Base-by-base conservation (phyloP, 1,284 basidiomycete species). In the Athelia psychrophila region DNA sequence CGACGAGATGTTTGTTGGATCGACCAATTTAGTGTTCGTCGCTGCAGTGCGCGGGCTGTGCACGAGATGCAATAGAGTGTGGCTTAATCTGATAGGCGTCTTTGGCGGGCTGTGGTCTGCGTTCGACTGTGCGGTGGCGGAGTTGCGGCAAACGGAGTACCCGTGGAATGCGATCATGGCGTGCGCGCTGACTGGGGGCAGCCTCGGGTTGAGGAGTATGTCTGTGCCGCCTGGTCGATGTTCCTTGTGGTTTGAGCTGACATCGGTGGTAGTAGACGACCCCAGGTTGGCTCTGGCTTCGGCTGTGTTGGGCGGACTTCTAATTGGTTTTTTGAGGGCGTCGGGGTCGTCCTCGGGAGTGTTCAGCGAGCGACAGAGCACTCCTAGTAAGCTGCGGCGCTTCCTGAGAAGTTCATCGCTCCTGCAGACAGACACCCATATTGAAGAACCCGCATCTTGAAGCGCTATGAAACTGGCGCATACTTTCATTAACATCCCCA, bases 131-230 rank as follows among this genome's bases (percentile, higher is more conserved):
- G 93, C 94, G 1, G 91, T 99, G 58, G 98, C 98, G 73, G 95
- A 95, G 9, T 92, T 86, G 77, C 79, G 97, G 66, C 96, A 99
- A 77, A 99, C 99, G 71, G 97, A 99, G 73, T 97, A 99, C 71
- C 92, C 95, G 48, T 99, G 95, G 95, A 99, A 99, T 69, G 95
- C 95, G 38, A 98, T 99, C 65, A 91, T 97, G 52, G 94, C 96
- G 45, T 97, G 97, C 42, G 99, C 99, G 77, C 83, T 97, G 83
- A 98, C 96, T 23, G 97, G 97, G 72, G 96, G 96, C 52, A 95
- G 92, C 68, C 73, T 99, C 49, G 97, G 97, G 50, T n/a, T 22
- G 38, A 42, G 38, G n/a, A n/a, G 38, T n/a, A 22, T 18, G 38
- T 42, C 27, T n/a, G 5, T 35, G 12, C 33, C n/a, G n/a, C n/a